These are phyloP conservation scores for Lotus japonicus DNA, from an alignment of 306 rosid genomes.

Conservation along the genomic window DNA sequence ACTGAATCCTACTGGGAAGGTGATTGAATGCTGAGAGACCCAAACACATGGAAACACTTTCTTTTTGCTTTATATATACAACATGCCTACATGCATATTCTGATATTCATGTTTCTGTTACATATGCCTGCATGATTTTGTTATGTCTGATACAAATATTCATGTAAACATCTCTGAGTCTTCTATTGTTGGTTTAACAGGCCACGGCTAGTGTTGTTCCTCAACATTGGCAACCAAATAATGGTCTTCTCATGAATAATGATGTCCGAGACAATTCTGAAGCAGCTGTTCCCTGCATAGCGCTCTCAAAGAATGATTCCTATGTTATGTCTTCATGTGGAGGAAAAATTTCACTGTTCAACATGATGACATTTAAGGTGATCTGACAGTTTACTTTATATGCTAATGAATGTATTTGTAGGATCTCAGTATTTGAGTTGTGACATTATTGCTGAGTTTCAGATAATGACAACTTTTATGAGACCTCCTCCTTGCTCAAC, in stretches of 20 bases:
- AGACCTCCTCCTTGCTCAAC: conserved; percentile 63
- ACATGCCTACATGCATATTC: background rate
- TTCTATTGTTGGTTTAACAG: conserved; percentile 23
- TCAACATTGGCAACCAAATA: background rate
- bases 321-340: conserved; percentile 52
- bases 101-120: background rate
- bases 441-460: background rate
- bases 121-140: background rate
- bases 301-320: conserved; percentile 47
- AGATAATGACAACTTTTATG: conserved; percentile 64
- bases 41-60: background rate
- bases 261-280: background rate
- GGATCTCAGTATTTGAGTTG: background rate
- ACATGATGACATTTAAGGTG: background rate
- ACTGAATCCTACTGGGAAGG: conserved; percentile 50
- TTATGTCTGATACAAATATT: background rate
- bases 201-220: conserved; percentile 46
- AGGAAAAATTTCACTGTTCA: conserved; percentile 47
- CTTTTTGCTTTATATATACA: background rate
- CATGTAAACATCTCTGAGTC: background rate
- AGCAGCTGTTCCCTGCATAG: conserved; percentile 46
- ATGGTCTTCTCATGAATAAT: background rate
- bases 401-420: background rate
- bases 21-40: background rate
- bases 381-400: background rate